phyloP scores from a whole-genome alignment of 306 rosid species.

The Dryas drummondii region DNA sequence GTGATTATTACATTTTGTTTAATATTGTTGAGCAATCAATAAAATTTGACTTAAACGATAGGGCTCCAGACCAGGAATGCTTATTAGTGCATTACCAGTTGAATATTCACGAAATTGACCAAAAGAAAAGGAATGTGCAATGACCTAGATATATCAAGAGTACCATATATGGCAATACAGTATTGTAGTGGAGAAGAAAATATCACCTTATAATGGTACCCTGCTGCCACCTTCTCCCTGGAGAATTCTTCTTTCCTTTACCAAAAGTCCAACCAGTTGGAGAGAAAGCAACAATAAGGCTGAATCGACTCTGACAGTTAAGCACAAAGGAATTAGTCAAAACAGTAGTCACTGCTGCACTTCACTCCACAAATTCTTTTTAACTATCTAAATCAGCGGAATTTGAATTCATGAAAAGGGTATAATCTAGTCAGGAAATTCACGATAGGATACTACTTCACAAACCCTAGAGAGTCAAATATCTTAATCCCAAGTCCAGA shows the following conservation, averaged over 20 bases:
- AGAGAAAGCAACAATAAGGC: constrained; percentile 87
- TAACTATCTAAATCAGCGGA: not conserved
- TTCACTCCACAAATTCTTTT: not conserved
- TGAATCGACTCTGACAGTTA: constrained; percentile 59
- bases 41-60: not conserved
- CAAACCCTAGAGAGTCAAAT: not conserved
- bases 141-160: not conserved
- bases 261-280: constrained; percentile 96
- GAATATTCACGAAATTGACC: not conserved
- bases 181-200: constrained; percentile 13
- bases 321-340: constrained; percentile 5
- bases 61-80: not conserved
- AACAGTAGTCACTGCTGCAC: constrained; percentile 3
- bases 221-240: constrained; percentile 89
- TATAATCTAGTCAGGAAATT: not conserved
- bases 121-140: not conserved
- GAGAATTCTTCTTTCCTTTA: constrained; percentile 89
- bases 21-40: not conserved
- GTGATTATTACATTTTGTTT: not conserved
- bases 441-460: not conserved
- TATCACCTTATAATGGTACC: constrained; percentile 88
- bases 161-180: not conserved
- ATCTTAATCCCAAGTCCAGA: not conserved
- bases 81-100: not conserved
- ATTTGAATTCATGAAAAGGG: not conserved